Percentiles rank a stretch among this genome's conserved stretches.
Conservation (phyloP, 805 yeast genomes). For the Cyberlindnera saturnus region DNA sequence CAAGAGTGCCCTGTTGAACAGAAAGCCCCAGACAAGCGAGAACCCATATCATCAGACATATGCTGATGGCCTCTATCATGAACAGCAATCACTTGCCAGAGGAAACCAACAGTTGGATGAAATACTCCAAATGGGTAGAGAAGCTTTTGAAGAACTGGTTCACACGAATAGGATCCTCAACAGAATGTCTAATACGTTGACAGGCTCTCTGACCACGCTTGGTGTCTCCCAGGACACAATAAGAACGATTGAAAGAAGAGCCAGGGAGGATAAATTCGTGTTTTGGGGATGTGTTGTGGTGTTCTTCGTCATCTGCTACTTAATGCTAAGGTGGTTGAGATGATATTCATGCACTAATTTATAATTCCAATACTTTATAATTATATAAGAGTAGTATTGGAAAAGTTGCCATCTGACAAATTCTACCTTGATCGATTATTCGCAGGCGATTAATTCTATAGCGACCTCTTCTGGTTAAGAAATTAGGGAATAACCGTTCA, state of each 20-base stretch:
- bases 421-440: no score
- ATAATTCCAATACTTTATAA: no score
- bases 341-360: conserved; percentile 16
- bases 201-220: conserved; percentile 65
- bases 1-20: conserved; percentile 39
- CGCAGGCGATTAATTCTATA: no score
- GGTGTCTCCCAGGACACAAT: conserved; percentile 88
- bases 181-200: conserved; percentile 38
- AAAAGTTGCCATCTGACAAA: no score
- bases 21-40: conserved; percentile 20
- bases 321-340: conserved; percentile 59
- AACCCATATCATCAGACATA: conserved; percentile 23
- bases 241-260: conserved; percentile 69
- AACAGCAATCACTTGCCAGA: conserved; percentile 23
- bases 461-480: no score
- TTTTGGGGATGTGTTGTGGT: conserved; percentile 70
- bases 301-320: conserved; percentile 61
- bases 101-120: conserved; percentile 84
- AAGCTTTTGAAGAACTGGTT: conserved; percentile 77
- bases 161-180: conserved; percentile 79
- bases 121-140: conserved; percentile 83
- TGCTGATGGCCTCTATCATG: background rate
- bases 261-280: conserved; percentile 79
- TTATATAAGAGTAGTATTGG: no score
- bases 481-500: background rate